A percentile compares a stretch with the other conserved stretches of the same genome.
Conservation (phyloP, 176 grass and related monocot genomes). For the Phragmites australis region DNA sequence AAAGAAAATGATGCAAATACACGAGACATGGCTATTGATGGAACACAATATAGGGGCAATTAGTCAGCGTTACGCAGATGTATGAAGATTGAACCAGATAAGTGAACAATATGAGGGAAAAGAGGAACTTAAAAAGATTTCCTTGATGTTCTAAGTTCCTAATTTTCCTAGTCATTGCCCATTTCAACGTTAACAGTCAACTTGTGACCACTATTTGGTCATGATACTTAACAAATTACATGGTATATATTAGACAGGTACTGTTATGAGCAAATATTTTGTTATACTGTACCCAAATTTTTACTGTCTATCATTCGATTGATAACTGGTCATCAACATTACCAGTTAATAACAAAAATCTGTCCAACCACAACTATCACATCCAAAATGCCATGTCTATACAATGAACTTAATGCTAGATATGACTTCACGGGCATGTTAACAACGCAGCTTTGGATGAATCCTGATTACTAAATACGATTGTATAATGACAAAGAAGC, state of each 20-base stretch:
- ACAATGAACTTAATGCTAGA: neutral
- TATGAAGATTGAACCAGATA: neutral
- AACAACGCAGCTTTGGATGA: neutral
- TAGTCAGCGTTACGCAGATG: neutral
- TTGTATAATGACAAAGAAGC: neutral
- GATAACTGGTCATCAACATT: neutral
- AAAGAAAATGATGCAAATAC: neutral
- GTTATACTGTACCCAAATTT: neutral
- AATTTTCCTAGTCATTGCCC: neutral
- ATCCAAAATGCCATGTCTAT: neutral
- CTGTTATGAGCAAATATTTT: conserved; percentile 14
- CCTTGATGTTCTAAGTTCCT: neutral
- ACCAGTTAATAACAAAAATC: conserved; percentile 4
- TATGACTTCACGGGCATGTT: neutral
- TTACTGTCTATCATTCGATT: neutral
- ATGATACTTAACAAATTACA: neutral
- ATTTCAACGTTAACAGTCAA: conserved; percentile 11
- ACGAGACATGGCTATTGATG: neutral
- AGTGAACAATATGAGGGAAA: neutral
- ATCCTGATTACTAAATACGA: neutral
- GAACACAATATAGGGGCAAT: neutral
- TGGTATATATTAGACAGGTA: neutral
- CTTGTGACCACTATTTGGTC: neutral
- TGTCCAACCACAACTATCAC: conserved; percentile 7
- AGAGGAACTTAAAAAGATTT: conserved; percentile 16